A percentile compares a stretch with the other conserved stretches of the same genome.
These are phyloP conservation scores for Croton laevigatus DNA, from an alignment of 441 rosid genomes.

Conservation along the genomic window DNA sequence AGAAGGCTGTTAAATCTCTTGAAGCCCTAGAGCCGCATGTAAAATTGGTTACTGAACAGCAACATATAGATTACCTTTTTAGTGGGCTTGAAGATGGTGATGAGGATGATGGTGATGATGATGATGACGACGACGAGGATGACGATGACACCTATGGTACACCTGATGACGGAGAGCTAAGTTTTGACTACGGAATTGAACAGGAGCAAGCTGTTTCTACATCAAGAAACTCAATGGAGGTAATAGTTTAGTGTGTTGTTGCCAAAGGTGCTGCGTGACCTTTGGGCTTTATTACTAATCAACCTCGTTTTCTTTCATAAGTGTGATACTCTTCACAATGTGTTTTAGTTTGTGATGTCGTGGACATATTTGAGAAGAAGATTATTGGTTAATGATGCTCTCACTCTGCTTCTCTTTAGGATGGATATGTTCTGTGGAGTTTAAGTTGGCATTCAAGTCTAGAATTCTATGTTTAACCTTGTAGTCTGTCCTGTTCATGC, in stretches of 20 bases:
- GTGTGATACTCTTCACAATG: not conserved
- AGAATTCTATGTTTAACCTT: not conserved
- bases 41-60: constrained; percentile 60
- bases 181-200: constrained; percentile 68
- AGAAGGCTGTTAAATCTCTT: constrained; percentile 74
- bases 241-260: constrained; percentile 28
- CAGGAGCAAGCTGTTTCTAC: constrained; percentile 47
- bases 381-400: not conserved
- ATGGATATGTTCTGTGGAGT: not conserved
- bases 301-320: not conserved
- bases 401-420: not conserved
- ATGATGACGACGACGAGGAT: constrained; percentile 35
- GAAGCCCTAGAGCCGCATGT: constrained; percentile 76
- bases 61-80: constrained; percentile 82
- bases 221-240: constrained; percentile 58
- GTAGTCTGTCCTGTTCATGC: not conserved
- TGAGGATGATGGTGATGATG: constrained; percentile 42
- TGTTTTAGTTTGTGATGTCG: constrained; percentile 4
- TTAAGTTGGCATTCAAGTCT: not conserved
- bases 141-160: constrained; percentile 43
- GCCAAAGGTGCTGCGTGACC: constrained; percentile 9
- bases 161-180: constrained; percentile 71
- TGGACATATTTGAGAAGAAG: not conserved
- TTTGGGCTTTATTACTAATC: not conserved
- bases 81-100: constrained; percentile 57